phyloP scores from a whole-genome alignment of 2,329 filamentous ascomycete genomes.

The Remersonia thermophila region DNA sequence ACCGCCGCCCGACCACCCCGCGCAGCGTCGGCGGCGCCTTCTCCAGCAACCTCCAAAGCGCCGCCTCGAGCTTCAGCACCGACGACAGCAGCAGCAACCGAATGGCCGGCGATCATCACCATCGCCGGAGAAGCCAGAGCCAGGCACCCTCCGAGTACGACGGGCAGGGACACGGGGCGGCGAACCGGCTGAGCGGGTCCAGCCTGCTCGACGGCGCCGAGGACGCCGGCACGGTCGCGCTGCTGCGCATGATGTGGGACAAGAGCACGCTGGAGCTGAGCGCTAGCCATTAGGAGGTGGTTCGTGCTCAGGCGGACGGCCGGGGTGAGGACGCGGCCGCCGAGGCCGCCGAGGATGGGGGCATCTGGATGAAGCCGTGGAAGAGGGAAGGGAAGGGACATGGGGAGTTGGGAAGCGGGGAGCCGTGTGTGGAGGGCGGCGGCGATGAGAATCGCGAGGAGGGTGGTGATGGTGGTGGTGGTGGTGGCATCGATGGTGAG shows the following conservation, averaged over 20 bases:
- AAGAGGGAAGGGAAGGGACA: neutral
- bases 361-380: neutral
- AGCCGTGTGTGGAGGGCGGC: too few relatives aligned
- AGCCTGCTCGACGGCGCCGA: conserved; percentile 38
- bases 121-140: conserved; percentile 8
- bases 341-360: neutral
- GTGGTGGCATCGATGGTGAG: neutral
- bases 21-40: conserved; percentile 1
- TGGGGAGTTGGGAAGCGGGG: too few relatives aligned
- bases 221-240: conserved; percentile 36
- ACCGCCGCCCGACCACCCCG: conserved; percentile 18
- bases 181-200: conserved; percentile 33
- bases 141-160: neutral
- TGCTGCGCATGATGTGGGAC: conserved; percentile 50
- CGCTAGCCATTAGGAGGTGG: conserved; percentile 40
- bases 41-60: conserved; percentile 9
- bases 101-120: conserved; percentile 22
- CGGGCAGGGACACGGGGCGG: conserved; percentile 10
- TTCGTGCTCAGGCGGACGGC: neutral
- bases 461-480: neutral
- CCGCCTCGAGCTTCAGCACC: conserved; percentile 32
- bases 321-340: neutral
- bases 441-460: neutral
- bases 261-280: conserved; percentile 43
- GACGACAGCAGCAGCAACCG: conserved; percentile 34